Evolutionary conservation across 2,329 filamentous ascomycete species (phyloP), one percentile per base, ranked within the genome.

Genomic region (Cyphellophora attinorum): DNA sequence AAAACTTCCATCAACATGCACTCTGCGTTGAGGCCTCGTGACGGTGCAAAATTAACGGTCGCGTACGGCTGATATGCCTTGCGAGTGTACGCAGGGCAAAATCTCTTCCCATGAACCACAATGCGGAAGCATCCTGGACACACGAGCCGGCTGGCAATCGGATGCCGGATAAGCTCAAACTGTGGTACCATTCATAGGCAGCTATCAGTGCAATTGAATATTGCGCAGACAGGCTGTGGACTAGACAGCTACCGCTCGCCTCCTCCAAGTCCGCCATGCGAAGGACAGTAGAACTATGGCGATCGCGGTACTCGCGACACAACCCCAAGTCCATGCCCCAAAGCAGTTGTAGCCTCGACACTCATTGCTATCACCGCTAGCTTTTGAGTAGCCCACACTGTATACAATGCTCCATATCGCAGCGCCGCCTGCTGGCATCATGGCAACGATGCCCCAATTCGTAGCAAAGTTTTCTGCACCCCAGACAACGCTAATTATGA

Each of bases 401-500:
- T 96, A 98, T n/a, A 95, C 65, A 1, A 91, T 58, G 0, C 88
- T 85, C 86, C 89, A 98, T 19, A 94, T 70, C 0, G 85, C 85
- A 0, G 89, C 86, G 0, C 89, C 91, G 0, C 82, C 61, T 0
- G 91, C 91, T 3, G 91, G 91, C 37, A 89, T 79, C 68, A 93
- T 91, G 27, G 88, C 86, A 5, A 96, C 78, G 41, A 96, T 88
- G 6, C 91, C 91, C 78, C 89, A 98, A 51, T 98, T 96, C 1
- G 91, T 98, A 38, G 85, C 91, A 55, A 98, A 96, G 56, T 96
- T 98, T 64, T 96, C 88, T 0, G 94, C 86, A 16, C 91, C 91
- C 91, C 91, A 98, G 29, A 98, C 89, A 6, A 95, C 86, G n/a
- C 80, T 85, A 48, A 95, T 81, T 37, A 96, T 84, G 45, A 96